Base-by-base conservation (phyloP, 192 early-diverging fungal genomes). In the Mortierella claussenii region DNA sequence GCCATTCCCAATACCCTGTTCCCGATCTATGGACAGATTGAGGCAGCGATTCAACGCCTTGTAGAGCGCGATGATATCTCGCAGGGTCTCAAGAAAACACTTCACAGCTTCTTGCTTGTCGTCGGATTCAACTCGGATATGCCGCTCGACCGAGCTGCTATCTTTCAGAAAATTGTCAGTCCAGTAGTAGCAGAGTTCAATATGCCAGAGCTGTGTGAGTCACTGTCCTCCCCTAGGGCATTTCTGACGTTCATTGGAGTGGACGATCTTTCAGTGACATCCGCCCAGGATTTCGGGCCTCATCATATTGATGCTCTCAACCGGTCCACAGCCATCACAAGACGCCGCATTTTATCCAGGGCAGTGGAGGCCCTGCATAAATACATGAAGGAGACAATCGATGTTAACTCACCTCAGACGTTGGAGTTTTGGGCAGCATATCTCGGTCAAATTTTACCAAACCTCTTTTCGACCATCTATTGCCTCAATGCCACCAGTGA, bases 1-100 rank as follows among this genome's bases (percentile, higher is more conserved):
- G 57, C 73, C 4, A 76, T 76, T 43, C 73, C 73, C 12, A 33
- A 76, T 49, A 76, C 65, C 18, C 64, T 76, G 18, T 76, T 43
- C 17, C 64, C 64, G 0, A 76, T 76, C 47, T 76, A 67, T 34
- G 52, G 52, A 17, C 44, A 76, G 24, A 61, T 76, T 24, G 73
- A 76, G 12, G 20, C 42, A 1, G 73, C 64, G 0, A 47, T 61
- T 4, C 73, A 76, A 24, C 40, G 37, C 0, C 13, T 76, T 18
- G 48, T 67, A 36, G 28, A 65, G 30, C 64, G 54, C 13, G 46
- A 49, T 30, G 24, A 21, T 1, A 62, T 76, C 20, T n/a, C 36
- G 0, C 45, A 31, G 6, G 59, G 73, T 2, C 49, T 67, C 17
- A 76, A 65, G 37, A 55, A 58, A 24, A 55, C 53, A 0, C 27